phyloP scores from a whole-genome alignment of 805 yeast species.

The Pichia scutulata region DNA sequence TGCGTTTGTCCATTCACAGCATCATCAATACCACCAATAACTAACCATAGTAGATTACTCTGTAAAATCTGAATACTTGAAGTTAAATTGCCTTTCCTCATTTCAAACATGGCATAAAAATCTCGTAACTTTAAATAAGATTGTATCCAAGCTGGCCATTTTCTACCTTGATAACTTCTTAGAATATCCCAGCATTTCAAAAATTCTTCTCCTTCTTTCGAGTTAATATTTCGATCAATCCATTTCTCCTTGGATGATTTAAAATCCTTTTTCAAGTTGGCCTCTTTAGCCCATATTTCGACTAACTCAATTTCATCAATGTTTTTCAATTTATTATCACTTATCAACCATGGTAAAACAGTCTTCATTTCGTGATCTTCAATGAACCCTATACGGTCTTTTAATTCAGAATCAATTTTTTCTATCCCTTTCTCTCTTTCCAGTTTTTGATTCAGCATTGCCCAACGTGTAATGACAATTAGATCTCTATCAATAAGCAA shows the following conservation, averaged over 20 bases:
- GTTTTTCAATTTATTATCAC: not conserved
- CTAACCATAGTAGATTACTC: slow-evolving; percentile 24
- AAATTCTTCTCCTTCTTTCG: slow-evolving; percentile 14
- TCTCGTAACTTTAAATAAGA: slow-evolving; percentile 78
- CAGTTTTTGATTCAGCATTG: slow-evolving; percentile 14
- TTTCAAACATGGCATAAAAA: slow-evolving; percentile 59
- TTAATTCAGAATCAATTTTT: slow-evolving; percentile 16
- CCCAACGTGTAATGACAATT: slow-evolving; percentile 22
- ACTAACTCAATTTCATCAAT: slow-evolving; percentile 18
- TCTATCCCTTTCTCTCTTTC: slow-evolving; percentile 6
- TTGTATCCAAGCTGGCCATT: slow-evolving; percentile 68
- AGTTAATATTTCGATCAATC: slow-evolving; percentile 17
- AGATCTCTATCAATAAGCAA: slow-evolving; percentile 25
- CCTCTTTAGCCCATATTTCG: slow-evolving; percentile 11
- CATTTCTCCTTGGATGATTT: slow-evolving; percentile 13
- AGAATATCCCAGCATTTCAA: slow-evolving; percentile 23
- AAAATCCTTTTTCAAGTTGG: not conserved
- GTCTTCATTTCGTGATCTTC: slow-evolving; percentile 15
- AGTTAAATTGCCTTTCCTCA: slow-evolving; percentile 34
- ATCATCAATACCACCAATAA: slow-evolving; percentile 15
- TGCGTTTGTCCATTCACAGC: slow-evolving; percentile 16
- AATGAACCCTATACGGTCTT: slow-evolving; percentile 23
- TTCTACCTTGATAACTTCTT: slow-evolving; percentile 13
- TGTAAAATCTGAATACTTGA: slow-evolving; percentile 19
- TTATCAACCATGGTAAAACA: slow-evolving; percentile 9